Base-by-base conservation (phyloP, 2,329 filamentous ascomycete genomes). In the Paecilomyces niveus region DNA sequence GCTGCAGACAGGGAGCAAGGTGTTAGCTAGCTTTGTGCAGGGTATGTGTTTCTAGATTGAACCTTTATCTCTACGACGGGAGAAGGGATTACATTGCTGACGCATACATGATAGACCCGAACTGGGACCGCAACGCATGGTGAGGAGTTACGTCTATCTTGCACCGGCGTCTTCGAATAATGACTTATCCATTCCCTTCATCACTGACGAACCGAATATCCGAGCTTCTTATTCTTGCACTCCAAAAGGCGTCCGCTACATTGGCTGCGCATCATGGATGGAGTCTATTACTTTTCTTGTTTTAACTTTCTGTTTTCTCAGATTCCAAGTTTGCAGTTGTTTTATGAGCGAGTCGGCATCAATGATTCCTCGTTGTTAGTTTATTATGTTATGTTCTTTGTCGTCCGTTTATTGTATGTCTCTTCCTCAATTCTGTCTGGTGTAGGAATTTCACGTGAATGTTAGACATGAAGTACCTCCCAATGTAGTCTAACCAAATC, bases 1-100 rank as follows among this genome's bases (percentile, higher is more conserved):
- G 68, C 78, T 99, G 77, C 94, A 99, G 84, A 99, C 94, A 31
- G 94, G 94, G 56, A 97, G 92, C 76, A 96, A 97, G 78, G 94
- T 99, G 59, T 77, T 99, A 68, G 93, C 92, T 11, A 90, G 90
- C 31, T 99, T 97, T 80, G 92, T 99, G 70, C 94, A 99, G 79
- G 94, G 92, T 96, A 71, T 69, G 83, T 67, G 10, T 33, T 2
- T 33, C 13, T 5, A n/a, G n/a, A 3, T 39, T 18, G 35, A 7
- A 29, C 35, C 26, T 50, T 50, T 35, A 31, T 15, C 31, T 54
- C 54, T 55, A 31, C 11, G 11, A 9, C 31, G 26, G 21, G 54
- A 45, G 26, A 55, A 29, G 26, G 26, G 7, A 6, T 29, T 29
- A n/a, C 49, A 39, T 49, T 64, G 59, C 53, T 64, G 56, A 66